Percentiles rank a stretch among this genome's conserved stretches.
Conservation (phyloP, 192 early-diverging fungal genomes). For the Coemansia sp. region DNA sequence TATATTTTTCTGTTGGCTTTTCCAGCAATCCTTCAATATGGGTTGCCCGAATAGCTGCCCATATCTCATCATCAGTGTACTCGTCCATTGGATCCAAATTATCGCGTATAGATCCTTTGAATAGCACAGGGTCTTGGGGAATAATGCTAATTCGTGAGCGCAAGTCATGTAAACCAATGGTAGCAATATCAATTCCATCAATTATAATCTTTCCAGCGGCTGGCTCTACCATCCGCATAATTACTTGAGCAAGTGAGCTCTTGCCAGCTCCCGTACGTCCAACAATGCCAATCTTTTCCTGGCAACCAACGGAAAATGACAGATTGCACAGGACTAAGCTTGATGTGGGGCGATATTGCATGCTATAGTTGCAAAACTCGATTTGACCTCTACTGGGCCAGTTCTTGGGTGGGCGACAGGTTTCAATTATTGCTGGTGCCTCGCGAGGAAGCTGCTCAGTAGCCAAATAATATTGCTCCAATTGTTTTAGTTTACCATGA, state of each 20-base stretch:
- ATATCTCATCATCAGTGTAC: slow-evolving; percentile 63
- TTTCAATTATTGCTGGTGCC: slow-evolving; percentile 60
- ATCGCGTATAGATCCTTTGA: slow-evolving; percentile 33
- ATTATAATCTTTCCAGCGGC: slow-evolving; percentile 55
- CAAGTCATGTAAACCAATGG: slow-evolving; percentile 60
- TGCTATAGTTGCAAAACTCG: slow-evolving; percentile 34
- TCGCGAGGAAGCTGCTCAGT: slow-evolving; percentile 40
- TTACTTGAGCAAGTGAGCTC: slow-evolving; percentile 57
- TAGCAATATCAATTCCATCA: slow-evolving; percentile 62
- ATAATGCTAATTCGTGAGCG: slow-evolving; percentile 64
- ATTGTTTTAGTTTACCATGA: not conserved
- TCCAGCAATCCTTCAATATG: slow-evolving; percentile 45
- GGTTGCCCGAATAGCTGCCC: slow-evolving; percentile 59
- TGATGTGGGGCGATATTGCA: slow-evolving; percentile 12
- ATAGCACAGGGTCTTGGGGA: slow-evolving; percentile 39
- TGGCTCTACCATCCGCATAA: slow-evolving; percentile 70
- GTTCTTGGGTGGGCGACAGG: slow-evolving; percentile 49
- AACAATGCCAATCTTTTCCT: slow-evolving; percentile 78
- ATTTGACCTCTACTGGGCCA: slow-evolving; percentile 74
- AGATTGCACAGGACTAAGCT: slow-evolving; percentile 39
- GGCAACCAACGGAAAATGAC: slow-evolving; percentile 55
- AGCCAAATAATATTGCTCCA: not conserved
- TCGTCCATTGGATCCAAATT: slow-evolving; percentile 69
- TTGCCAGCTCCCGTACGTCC: slow-evolving; percentile 84
- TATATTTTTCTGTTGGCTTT: slow-evolving; percentile 13